Conservation (phyloP, 2,329 filamentous ascomycete genomes). For the Hypoxylon sp. region DNA sequence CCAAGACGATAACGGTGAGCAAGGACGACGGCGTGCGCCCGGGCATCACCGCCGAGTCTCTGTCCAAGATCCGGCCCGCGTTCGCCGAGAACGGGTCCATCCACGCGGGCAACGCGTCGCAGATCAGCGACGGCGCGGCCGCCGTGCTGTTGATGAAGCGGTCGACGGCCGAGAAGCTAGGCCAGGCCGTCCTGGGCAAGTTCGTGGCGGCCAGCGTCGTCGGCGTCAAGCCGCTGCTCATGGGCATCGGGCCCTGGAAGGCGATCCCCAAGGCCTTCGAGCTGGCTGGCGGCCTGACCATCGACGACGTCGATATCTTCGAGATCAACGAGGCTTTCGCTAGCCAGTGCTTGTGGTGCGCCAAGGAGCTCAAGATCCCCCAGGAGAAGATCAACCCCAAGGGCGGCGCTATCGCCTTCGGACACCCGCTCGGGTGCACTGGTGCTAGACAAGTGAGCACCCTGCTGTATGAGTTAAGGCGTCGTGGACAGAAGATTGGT, state of each 20-base stretch:
- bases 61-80: constrained; percentile 91
- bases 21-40: constrained; percentile 90
- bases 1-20: constrained; percentile 84
- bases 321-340: constrained; percentile 99
- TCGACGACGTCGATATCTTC: constrained; percentile 94
- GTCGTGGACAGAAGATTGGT: constrained; percentile 87
- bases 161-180: constrained; percentile 87
- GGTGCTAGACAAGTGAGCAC: constrained; percentile 95
- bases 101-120: constrained; percentile 95
- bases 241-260: constrained; percentile 96
- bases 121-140: constrained; percentile 95
- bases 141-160: constrained; percentile 97
- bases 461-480: constrained; percentile 88
- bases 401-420: constrained; percentile 95
- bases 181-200: constrained; percentile 92
- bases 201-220: constrained; percentile 88
- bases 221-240: constrained; percentile 91
- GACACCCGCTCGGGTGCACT: constrained; percentile 94
- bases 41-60: constrained; percentile 87
- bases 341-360: constrained; percentile 93
- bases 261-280: constrained; percentile 93
- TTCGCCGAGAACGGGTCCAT: constrained; percentile 94
- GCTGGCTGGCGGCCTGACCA: constrained; percentile 83
- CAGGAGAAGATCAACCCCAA: constrained; percentile 95
- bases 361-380: constrained; percentile 87